Evolutionary conservation across 306 rosid genomes (phyloP), one percentile per base, ranked within the genome.

Genomic region (Quercus dentata): DNA sequence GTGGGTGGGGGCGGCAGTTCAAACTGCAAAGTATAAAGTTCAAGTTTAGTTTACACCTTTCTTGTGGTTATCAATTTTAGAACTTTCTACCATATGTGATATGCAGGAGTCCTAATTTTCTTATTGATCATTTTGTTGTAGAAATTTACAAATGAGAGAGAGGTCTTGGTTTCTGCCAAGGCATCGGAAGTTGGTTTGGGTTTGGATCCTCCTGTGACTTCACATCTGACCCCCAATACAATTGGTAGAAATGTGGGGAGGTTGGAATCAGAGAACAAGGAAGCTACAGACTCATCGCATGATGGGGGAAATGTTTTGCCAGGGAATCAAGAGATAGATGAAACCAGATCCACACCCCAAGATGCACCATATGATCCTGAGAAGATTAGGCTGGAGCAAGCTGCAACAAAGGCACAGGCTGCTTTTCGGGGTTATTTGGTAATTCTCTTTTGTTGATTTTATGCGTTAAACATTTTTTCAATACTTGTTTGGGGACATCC

Each of bases 351-450:
- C 69, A 74, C 69, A 57, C 79, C 81, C 51, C 89, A 85, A 84
- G 88, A 90, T 81, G 83, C 75, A 67, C 89, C 76, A 1, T 75
- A 49, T 74, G 97, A 90, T 89, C 90, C 87, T 5, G 98, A 93
- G 85, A 85, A 80, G 81, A 82, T 81, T 49, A 89, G 81, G 92
- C 88, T 5, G 83, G 99, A 89, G 87, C 88, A 90, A 85, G 98
- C 99, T 73, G 99, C 98, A 68, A 85, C 93, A 8, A 89, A 87
- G 86, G 91, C 91, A 57, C 99, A 96, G 87, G 99, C 98, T 86
- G 94, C 98, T 65, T 93, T 96, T 84, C 84, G 98, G 85, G 99
- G 99, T 83, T 96, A 96, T 89, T 83, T 96, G 93, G 99, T 93
- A 87, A 73, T 74, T 81, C 35, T 85, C 73, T 84, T 31, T 65